phyloP scores from a whole-genome alignment of 2,329 filamentous ascomycete species.

The Aspergillus pseudoterreus region DNA sequence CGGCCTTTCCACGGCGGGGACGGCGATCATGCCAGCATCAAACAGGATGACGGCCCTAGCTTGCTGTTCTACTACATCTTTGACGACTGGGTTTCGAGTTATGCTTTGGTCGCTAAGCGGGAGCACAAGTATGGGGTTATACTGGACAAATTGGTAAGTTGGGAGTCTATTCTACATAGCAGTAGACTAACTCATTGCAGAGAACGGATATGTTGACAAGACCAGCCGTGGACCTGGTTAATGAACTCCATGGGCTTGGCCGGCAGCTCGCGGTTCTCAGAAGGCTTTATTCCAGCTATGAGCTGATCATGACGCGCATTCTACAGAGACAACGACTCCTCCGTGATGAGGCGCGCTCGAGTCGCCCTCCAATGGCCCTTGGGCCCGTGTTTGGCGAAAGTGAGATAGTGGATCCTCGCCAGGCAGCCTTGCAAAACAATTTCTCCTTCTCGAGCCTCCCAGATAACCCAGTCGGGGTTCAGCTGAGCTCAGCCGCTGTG shows the following conservation, averaged over 20 bases:
- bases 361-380: constrained; percentile 14
- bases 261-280: constrained; percentile 59
- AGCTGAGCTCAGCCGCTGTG: constrained; percentile 47
- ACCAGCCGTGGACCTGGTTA: constrained; percentile 44
- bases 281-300: constrained; percentile 60
- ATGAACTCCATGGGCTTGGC: constrained; percentile 56
- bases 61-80: constrained; percentile 66
- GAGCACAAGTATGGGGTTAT: constrained; percentile 49
- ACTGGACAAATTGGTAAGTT: constrained; percentile 49
- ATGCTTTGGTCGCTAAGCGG: constrained; percentile 56
- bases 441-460: constrained; percentile 15
- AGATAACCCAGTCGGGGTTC: constrained; percentile 36
- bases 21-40: constrained; percentile 34
- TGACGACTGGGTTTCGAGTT: constrained; percentile 64
- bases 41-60: constrained; percentile 52
- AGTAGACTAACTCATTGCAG: constrained; percentile 24
- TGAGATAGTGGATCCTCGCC: constrained; percentile 40
- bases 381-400: constrained; percentile 22
- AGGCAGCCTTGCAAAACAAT: constrained; percentile 23
- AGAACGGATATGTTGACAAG: constrained; percentile 54
- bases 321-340: constrained; percentile 49
- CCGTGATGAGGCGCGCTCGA: constrained; percentile 31
- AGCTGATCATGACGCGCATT: constrained; percentile 59
- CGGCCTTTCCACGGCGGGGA: constrained; percentile 32
- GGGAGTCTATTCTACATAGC: neutral